Percentiles rank a stretch among this genome's conserved stretches.
Evolutionary conservation across 768 basidiomycete species (phyloP).

Genomic region (Lactifluus subvellereus): DNA sequence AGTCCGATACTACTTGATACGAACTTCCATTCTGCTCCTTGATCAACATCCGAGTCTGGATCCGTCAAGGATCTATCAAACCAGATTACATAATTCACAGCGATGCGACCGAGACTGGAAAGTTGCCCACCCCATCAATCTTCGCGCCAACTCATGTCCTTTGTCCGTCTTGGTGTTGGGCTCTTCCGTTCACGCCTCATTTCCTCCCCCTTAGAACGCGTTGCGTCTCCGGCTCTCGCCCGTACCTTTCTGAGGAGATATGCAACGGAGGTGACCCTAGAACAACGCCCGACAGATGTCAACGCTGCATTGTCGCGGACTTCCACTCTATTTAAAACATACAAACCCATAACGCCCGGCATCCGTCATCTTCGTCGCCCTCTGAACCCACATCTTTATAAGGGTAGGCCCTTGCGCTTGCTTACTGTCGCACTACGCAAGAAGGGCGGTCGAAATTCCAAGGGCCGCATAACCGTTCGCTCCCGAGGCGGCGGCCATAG

Average conservation of each 20-base stretch:
- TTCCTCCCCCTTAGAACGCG: not conserved
- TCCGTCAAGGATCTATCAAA: not conserved
- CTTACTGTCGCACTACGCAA: slow-evolving; percentile 79
- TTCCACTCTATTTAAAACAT: slow-evolving; percentile 70
- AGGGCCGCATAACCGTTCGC: slow-evolving; percentile 83
- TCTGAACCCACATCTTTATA: slow-evolving; percentile 73
- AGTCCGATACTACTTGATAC: no score
- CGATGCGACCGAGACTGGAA: no score
- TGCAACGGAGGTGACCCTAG: slow-evolving; percentile 34
- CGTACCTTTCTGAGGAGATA: slow-evolving; percentile 30
- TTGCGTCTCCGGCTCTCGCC: slow-evolving; percentile 16
- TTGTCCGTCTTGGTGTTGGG: slow-evolving; percentile 11
- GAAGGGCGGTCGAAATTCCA: slow-evolving; percentile 79
- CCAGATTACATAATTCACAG: not conserved
- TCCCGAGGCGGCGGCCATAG: slow-evolving; percentile 89
- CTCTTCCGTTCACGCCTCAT: slow-evolving; percentile 13
- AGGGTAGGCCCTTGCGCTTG: slow-evolving; percentile 75
- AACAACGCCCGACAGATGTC: slow-evolving; percentile 31
- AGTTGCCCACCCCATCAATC: no score
- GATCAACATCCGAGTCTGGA: no score
- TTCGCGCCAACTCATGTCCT: slow-evolving; percentile 17
- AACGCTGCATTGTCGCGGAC: slow-evolving; percentile 45
- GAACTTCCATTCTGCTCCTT: no score
- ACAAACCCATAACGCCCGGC: slow-evolving; percentile 82
- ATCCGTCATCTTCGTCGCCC: slow-evolving; percentile 85